Percentiles rank a stretch among this genome's conserved stretches.
phyloP scores from a whole-genome alignment of 345 rosid genomes.

The Nephelium lappaceum region DNA sequence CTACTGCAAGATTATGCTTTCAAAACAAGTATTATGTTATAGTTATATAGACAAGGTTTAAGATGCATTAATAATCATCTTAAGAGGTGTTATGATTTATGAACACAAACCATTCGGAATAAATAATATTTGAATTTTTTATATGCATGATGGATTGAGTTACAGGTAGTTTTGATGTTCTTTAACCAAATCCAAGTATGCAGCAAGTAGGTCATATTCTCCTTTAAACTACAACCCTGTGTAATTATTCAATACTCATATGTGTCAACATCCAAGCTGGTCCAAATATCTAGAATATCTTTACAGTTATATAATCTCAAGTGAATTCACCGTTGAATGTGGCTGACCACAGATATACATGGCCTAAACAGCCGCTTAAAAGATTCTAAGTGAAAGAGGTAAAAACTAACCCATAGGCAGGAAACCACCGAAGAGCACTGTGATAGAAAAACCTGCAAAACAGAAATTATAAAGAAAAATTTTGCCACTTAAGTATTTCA shows the following conservation, averaged over 20 bases:
- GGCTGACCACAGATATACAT: not conserved
- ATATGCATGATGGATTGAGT: not conserved
- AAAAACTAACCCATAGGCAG: slow-evolving; percentile 70
- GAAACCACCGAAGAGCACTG: slow-evolving; percentile 89
- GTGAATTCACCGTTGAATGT: not conserved
- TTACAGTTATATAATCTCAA: not conserved
- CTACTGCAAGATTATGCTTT: not conserved
- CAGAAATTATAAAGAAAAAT: slow-evolving; percentile 9
- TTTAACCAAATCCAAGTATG: not conserved
- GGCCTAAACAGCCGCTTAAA: not conserved
- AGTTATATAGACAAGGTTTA: not conserved
- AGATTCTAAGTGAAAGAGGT: not conserved
- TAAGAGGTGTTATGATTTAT: not conserved
- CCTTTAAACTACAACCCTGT: not conserved
- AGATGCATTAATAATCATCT: not conserved
- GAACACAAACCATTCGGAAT: not conserved
- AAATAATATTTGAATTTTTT: not conserved
- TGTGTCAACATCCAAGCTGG: not conserved
- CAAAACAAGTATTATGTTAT: not conserved
- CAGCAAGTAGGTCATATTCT: not conserved
- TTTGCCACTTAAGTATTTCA: not conserved
- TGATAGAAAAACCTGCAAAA: slow-evolving; percentile 89
- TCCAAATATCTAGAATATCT: not conserved
- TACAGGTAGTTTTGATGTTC: not conserved
- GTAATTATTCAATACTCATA: not conserved